A percentile compares a stretch with the other conserved stretches of the same genome.
phyloP scores from a whole-genome alignment of 768 basidiomycete genomes.

The Hemileccinum rubropunctum region DNA sequence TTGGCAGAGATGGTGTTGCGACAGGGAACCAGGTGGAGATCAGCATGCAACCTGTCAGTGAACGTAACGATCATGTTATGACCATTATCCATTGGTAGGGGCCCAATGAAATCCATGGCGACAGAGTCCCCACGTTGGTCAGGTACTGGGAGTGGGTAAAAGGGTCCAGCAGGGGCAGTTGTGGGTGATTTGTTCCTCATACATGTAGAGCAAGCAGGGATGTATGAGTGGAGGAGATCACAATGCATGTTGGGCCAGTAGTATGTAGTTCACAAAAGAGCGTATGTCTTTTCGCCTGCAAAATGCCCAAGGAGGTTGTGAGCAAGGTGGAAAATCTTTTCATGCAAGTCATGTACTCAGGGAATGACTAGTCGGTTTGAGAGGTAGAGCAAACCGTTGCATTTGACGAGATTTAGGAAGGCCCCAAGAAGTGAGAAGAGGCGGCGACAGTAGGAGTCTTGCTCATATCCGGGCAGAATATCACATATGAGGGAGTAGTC shows the following conservation, averaged over 20 bases:
- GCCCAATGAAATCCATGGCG: conserved; percentile 37
- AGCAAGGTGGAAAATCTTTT: conserved; percentile 28
- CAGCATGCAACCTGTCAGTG: conserved; percentile 11
- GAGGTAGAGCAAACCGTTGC: conserved; percentile 6
- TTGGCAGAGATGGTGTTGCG: no score
- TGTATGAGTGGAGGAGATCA: not conserved
- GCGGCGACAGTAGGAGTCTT: no score
- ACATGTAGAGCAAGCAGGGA: conserved; percentile 26
- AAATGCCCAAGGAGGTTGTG: conserved; percentile 36
- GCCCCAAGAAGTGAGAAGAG: not conserved
- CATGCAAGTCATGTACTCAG: conserved; percentile 9
- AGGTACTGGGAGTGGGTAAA: conserved; percentile 15
- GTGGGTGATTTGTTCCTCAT: conserved; percentile 34
- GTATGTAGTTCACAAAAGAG: conserved; percentile 18
- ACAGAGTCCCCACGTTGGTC: conserved; percentile 17
- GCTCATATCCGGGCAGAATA: no score
- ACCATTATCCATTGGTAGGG: conserved; percentile 30
- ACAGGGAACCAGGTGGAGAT: not conserved
- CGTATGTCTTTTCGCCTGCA: conserved; percentile 33
- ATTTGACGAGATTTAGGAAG: not conserved
- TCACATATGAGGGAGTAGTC: no score
- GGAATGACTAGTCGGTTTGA: conserved; percentile 12
- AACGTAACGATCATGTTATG: conserved; percentile 26
- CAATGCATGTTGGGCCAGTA: conserved; percentile 18
- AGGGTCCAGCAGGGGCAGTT: conserved; percentile 18